Conservation (phyloP, 2,329 filamentous ascomycete genomes). For the Phoma herbarum region DNA sequence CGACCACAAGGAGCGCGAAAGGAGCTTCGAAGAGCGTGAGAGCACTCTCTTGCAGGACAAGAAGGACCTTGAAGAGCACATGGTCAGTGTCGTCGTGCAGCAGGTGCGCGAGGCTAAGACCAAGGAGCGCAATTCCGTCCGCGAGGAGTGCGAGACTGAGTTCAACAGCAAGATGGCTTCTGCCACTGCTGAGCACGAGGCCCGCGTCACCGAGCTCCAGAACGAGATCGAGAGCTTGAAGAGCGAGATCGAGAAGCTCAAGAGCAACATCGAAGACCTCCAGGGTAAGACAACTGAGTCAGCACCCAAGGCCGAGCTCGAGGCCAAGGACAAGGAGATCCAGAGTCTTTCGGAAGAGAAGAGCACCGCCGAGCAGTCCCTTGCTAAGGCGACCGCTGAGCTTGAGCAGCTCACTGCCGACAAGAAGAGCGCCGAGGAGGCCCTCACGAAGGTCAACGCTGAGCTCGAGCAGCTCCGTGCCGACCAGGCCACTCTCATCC, state of each 20-base stretch:
- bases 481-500: slow-evolving; percentile 25
- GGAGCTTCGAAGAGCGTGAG: slow-evolving; percentile 44
- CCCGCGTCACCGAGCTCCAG: slow-evolving; percentile 38
- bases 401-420: slow-evolving; percentile 29
- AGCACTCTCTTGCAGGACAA: slow-evolving; percentile 47
- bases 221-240: slow-evolving; percentile 40
- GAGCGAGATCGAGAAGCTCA: slow-evolving; percentile 42
- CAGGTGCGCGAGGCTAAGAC: slow-evolving; percentile 52
- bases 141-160: slow-evolving; percentile 47
- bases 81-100: slow-evolving; percentile 54
- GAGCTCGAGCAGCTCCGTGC: slow-evolving; percentile 29
- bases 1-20: slow-evolving; percentile 45
- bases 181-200: slow-evolving; percentile 30
- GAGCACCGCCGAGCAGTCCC: slow-evolving; percentile 27
- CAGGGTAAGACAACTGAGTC: slow-evolving; percentile 28
- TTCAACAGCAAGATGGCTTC: slow-evolving; percentile 41
- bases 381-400: slow-evolving; percentile 30
- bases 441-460: slow-evolving; percentile 30
- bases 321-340: slow-evolving; percentile 44
- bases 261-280: slow-evolving; percentile 36
- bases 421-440: slow-evolving; percentile 26
- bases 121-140: slow-evolving; percentile 48
- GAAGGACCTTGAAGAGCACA: slow-evolving; percentile 53
- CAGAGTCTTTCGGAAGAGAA: slow-evolving; percentile 35
- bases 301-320: slow-evolving; percentile 36